phyloP scores from a whole-genome alignment of 129 eudicot genomes.

The Centella asiatica region DNA sequence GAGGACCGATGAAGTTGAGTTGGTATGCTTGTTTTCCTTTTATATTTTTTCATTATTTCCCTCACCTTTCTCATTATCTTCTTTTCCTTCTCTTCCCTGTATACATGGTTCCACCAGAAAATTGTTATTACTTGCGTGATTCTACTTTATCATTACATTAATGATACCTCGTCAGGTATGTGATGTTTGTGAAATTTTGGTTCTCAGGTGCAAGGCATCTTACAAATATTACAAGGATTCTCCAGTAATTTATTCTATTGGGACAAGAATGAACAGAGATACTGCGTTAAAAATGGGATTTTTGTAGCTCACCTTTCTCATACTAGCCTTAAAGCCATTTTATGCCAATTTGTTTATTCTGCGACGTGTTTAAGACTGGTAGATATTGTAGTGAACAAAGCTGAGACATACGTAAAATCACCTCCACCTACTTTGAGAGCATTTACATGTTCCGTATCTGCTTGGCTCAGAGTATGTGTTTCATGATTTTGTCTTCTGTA shows the following conservation, averaged over 20 bases:
- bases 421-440: constrained; percentile 71
- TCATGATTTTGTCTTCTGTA: not conserved
- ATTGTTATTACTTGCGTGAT: too few species aligned
- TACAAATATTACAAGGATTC: constrained; percentile 76
- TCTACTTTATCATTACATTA: too few species aligned
- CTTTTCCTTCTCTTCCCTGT: too few species aligned
- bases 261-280: constrained; percentile 39
- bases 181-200: constrained; percentile 1
- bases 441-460: constrained; percentile 48
- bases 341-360: constrained; percentile 58
- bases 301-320: constrained; percentile 68
- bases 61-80: not conserved
- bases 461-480: constrained; percentile 58
- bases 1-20: constrained; percentile 53
- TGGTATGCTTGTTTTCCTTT: constrained; percentile 33
- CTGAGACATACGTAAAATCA: constrained; percentile 19
- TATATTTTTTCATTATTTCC: too few species aligned
- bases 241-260: constrained; percentile 59
- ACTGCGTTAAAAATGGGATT: constrained; percentile 45
- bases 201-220: constrained; percentile 59
- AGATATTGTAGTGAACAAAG: constrained; percentile 33
- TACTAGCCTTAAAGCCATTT: constrained; percentile 47
- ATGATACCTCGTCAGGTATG: too few species aligned
- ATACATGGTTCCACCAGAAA: too few species aligned
- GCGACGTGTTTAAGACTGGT: constrained; percentile 75